Evolutionary conservation across 352 stramenopile species (phyloP).

Genomic region (Phytophthora sansomeana): DNA sequence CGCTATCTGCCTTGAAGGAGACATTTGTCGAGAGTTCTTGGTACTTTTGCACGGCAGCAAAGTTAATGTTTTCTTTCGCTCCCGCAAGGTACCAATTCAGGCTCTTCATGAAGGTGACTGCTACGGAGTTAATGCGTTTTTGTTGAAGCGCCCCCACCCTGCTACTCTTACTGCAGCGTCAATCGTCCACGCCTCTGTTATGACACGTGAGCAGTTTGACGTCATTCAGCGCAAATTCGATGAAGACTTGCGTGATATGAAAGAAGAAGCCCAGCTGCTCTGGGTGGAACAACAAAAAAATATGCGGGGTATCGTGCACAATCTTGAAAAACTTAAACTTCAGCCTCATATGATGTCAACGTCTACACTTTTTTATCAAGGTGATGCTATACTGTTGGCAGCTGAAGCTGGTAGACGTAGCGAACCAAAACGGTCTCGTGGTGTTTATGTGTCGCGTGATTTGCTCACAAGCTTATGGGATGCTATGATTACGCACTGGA

Average conservation of each 20-base stretch:
- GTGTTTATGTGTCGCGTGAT: conserved; percentile 31
- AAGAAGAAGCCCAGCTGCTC: conserved; percentile 43
- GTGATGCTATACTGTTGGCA: conserved; percentile 27
- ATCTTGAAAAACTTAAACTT: conserved; percentile 62
- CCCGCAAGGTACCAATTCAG: conserved; percentile 52
- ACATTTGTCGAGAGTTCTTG: conserved; percentile 75
- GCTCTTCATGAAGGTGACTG: conserved; percentile 69
- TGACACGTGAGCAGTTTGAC: conserved; percentile 81
- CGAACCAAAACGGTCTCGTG: conserved; percentile 8
- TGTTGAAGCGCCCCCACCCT: conserved; percentile 51
- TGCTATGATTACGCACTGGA: conserved; percentile 56
- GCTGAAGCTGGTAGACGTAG: neutral
- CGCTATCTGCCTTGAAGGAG: conserved; percentile 69
- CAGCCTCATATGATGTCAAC: conserved; percentile 62
- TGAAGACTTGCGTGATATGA: conserved; percentile 63
- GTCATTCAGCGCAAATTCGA: conserved; percentile 66
- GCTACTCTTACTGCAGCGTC: conserved; percentile 60
- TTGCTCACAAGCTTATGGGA: conserved; percentile 55
- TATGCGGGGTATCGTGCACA: conserved; percentile 45
- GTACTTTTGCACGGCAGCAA: conserved; percentile 64
- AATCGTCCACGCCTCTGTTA: conserved; percentile 65
- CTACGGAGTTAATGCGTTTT: conserved; percentile 75
- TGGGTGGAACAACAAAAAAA: conserved; percentile 52
- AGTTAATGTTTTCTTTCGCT: conserved; percentile 70
- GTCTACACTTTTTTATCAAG: conserved; percentile 62